Percentiles rank a stretch among this genome's conserved stretches.
phyloP scores from a whole-genome alignment of 129 eudicot species.

The Helianthus annuus region DNA sequence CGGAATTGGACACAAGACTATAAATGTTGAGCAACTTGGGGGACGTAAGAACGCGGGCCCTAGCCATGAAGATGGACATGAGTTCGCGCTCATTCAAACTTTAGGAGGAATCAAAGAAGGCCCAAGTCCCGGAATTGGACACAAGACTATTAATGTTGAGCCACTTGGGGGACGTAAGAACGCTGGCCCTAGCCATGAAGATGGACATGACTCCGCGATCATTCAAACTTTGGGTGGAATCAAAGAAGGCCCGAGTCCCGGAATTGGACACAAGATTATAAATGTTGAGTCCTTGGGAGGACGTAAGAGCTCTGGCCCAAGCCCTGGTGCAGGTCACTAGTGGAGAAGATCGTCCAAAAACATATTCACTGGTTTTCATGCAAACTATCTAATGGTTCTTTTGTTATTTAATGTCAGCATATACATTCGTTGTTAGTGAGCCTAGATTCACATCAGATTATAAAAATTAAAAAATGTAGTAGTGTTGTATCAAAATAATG shows the following conservation, averaged over 20 bases:
- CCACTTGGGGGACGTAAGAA: conserved; percentile 28
- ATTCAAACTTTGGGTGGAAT: conserved; percentile 21
- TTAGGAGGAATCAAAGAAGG: conserved; percentile 12
- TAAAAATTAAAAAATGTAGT: not conserved
- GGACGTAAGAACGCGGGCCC: conserved; percentile 24
- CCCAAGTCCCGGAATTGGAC: conserved; percentile 34
- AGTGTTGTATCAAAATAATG: not conserved
- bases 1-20: conserved; percentile 29
- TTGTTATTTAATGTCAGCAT: not conserved
- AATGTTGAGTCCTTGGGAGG: conserved; percentile 27
- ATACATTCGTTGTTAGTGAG: not conserved
- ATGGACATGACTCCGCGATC: not conserved
- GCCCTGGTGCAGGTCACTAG: conserved; percentile 48
- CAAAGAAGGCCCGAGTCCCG: conserved; percentile 42
- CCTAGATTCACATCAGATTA: not conserved
- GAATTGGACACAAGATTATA: conserved; percentile 28
- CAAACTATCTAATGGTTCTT: not conserved
- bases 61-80: conserved; percentile 15
- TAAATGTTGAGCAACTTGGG: conserved; percentile 26
- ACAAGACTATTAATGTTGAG: conserved; percentile 22
- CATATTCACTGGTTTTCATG: not conserved
- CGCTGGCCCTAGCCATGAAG: conserved; percentile 22
- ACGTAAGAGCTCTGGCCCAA: conserved; percentile 34
- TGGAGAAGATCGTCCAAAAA: not conserved
- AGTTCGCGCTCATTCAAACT: not conserved